phyloP scores from a whole-genome alignment of 768 basidiomycete genomes.

The Mycena leptocephala region DNA sequence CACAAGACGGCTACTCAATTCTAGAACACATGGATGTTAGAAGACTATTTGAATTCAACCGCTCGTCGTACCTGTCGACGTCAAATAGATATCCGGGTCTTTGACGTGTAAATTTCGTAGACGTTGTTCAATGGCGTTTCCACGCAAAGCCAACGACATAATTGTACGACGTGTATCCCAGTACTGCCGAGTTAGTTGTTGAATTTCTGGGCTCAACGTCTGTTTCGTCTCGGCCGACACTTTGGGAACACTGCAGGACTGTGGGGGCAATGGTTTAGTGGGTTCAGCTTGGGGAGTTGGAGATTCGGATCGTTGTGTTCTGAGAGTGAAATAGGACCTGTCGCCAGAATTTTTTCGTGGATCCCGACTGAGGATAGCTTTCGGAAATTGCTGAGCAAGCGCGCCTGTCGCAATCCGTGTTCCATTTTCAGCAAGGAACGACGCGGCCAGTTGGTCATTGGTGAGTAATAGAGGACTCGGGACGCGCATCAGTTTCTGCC shows the following conservation, averaged over 20 bases:
- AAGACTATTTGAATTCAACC: background rate
- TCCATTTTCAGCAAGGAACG: slow-evolving; percentile 15
- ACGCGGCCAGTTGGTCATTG: slow-evolving; percentile 4
- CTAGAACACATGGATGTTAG: background rate
- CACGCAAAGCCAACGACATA: background rate
- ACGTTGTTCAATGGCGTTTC: slow-evolving; percentile 2
- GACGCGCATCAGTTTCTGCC: background rate
- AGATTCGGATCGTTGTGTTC: slow-evolving; percentile 5
- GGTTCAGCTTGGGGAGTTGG: background rate
- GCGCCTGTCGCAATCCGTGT: background rate
- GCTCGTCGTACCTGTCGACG: slow-evolving; percentile 1
- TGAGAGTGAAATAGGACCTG: slow-evolving; percentile 16
- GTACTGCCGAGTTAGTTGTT: slow-evolving; percentile 18
- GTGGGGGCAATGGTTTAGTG: background rate
- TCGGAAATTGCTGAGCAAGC: background rate
- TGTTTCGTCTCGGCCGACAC: background rate
- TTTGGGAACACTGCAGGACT: background rate
- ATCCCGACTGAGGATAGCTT: background rate
- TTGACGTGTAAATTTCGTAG: slow-evolving; percentile 8
- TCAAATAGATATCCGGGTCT: slow-evolving; percentile 12
- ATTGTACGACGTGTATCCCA: slow-evolving; percentile 27
- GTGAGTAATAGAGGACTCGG: background rate
- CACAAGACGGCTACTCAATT: slow-evolving; percentile 1
- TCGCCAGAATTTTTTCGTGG: background rate
- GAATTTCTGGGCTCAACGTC: background rate